Evolutionary conservation across 1,284 basidiomycete species (phyloP).

Genomic region (Naganishia cerealis): DNA sequence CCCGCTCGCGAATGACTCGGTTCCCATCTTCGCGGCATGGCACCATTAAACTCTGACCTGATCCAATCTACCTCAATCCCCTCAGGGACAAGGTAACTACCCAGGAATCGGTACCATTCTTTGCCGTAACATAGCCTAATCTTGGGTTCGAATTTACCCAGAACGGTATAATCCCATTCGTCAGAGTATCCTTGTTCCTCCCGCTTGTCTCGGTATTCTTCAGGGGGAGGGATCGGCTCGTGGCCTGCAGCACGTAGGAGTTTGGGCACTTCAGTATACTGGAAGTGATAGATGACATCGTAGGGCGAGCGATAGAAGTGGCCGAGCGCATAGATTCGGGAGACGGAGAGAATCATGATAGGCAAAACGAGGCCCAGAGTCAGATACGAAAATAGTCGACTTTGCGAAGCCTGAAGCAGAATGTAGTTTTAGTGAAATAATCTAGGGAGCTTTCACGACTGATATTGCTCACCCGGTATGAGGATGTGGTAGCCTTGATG

Average conservation of each 20-base stretch:
- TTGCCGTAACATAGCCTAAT: conserved; percentile 84
- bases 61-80: conserved; percentile 80
- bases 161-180: conserved; percentile 67
- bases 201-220: conserved; percentile 36
- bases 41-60: conserved; percentile 83
- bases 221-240: conserved; percentile 53
- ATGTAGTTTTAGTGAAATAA: conserved; percentile 23
- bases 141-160: conserved; percentile 64
- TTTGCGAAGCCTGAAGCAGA: conserved; percentile 66
- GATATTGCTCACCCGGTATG: conserved; percentile 66
- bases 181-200: conserved; percentile 52
- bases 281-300: conserved; percentile 69
- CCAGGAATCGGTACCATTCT: conserved; percentile 95
- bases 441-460: conserved; percentile 26
- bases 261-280: conserved; percentile 74
- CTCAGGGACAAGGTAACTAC: conserved; percentile 82
- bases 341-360: conserved; percentile 69
- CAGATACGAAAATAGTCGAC: conserved; percentile 71
- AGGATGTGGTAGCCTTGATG: conserved; percentile 72
- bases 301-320: conserved; percentile 90
- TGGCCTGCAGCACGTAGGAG: conserved; percentile 72
- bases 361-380: conserved; percentile 69
- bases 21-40: conserved; percentile 68
- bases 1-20: conserved; percentile 35
- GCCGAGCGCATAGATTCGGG: conserved; percentile 76